Conservation (phyloP, 2,329 filamentous ascomycete species). For the Pezizomycotina sp. region DNA sequence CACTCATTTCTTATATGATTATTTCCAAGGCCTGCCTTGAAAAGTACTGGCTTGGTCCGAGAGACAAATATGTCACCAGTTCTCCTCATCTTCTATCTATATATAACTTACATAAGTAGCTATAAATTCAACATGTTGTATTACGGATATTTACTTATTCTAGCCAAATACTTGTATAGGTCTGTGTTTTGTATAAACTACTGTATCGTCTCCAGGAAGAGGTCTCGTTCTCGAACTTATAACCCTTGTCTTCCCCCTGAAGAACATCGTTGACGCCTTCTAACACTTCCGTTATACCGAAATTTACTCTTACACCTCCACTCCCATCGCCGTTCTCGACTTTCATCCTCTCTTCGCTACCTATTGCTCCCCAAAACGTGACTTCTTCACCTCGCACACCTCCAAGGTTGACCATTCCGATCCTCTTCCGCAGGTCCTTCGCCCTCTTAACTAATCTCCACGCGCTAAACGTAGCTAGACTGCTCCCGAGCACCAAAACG, state of each 20-base stretch:
- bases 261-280: slow-evolving; percentile 4
- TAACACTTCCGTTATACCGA: slow-evolving; percentile 12
- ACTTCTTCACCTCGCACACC: slow-evolving; percentile 63
- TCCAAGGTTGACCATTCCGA: slow-evolving; percentile 78
- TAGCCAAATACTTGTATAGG: no score
- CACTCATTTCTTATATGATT: no score
- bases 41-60: no score
- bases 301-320: slow-evolving; percentile 20
- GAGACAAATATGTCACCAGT: no score
- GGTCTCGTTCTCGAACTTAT: no score
- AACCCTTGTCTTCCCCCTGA: slow-evolving; percentile 2
- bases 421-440: slow-evolving; percentile 63
- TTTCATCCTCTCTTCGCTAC: slow-evolving; percentile 21
- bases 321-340: slow-evolving; percentile 19
- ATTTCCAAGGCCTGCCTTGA: no score
- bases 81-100: no score
- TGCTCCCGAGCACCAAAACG: slow-evolving; percentile 70
- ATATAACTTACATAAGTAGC: no score
- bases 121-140: no score
- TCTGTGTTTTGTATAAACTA: no score
- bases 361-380: slow-evolving; percentile 38
- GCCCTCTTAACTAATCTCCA: slow-evolving; percentile 79
- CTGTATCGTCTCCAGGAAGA: no score
- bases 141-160: no score
- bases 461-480: slow-evolving; percentile 84